Evolutionary conservation across 768 basidiomycete species (phyloP), one percentile per base, ranked within the genome.

Genomic region (Podaxis sp.): DNA sequence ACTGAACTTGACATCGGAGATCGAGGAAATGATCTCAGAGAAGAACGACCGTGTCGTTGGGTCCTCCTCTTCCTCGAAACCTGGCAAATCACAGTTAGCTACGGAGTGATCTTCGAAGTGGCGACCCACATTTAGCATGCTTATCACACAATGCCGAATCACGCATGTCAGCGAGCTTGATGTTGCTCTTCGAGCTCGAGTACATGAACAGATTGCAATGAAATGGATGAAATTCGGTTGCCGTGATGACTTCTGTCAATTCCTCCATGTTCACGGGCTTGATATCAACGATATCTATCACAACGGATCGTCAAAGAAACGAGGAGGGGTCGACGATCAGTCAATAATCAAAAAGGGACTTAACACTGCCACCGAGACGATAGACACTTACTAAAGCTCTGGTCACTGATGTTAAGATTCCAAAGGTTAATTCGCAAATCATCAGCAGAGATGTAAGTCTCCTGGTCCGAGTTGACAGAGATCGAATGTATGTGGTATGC

Each of bases 231-330:
- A 99, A 98, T 77, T 99, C 97, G 53, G 97, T 94, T 11, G 96
- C 94, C n/a, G 97, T 99, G 75, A 99, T 98, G 73, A 99, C 97
- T 74, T 99, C 97, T 15, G 97, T 98, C 59, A 99, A 82, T 75
- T 99, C 97, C 73, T 99, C 97, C 97, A 99, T 99, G 76, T 99
- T 99, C 70, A 94, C 88, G 2, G 97, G 97, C 74, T 99, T 99
- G 85, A 99, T 98, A 76, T 99, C 97, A 66, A 99, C 96, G 71
- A 99, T 98, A 77, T 99, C 97, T 99, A 43, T 66, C 59, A 56
- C 37, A 57, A 65, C 53, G 55, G 54, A 64, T 49, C 27, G 13
- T 51, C 61, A 38, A 46, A 41, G 37, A 24, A 60, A 52, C 50
- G 40, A 19, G 33, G 37, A 2, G n/a, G 40, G 4, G n/a, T 33